Conservation (phyloP, 768 basidiomycete species). For the Pleurotus pulmonarius region DNA sequence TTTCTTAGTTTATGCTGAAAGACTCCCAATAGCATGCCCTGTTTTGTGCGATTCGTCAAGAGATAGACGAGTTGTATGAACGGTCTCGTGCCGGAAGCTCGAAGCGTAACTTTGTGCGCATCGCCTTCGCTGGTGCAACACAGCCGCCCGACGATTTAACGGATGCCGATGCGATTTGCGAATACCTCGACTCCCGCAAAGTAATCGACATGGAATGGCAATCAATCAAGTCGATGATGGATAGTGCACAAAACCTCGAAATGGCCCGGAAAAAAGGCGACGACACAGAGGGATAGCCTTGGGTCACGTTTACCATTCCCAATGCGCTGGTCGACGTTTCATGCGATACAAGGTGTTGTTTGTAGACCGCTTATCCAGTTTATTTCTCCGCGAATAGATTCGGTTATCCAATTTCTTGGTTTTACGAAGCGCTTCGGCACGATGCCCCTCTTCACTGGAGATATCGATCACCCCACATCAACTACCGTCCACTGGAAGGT, state of each 20-base stretch:
- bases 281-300: conserved; percentile 21
- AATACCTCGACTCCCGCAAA: conserved; percentile 72
- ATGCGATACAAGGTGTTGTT: too few species aligned
- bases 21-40: conserved; percentile 48
- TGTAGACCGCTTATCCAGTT: too few species aligned
- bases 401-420: too few species aligned
- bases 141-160: conserved; percentile 62
- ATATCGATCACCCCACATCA: too few species aligned
- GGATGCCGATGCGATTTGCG: conserved; percentile 77
- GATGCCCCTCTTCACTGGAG: too few species aligned
- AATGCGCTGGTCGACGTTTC: too few species aligned
- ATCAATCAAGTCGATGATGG: conserved; percentile 70
- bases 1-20: background rate
- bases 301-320: background rate
- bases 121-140: conserved; percentile 50
- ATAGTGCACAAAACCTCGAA: conserved; percentile 65
- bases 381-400: too few species aligned
- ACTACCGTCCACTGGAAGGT: too few species aligned
- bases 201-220: conserved; percentile 70
- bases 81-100: conserved; percentile 24
- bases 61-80: conserved; percentile 51
- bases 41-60: conserved; percentile 52
- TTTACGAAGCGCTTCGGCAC: too few species aligned
- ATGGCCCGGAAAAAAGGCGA: conserved; percentile 42
- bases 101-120: conserved; percentile 48